Evolutionary conservation across 2,329 filamentous ascomycete genomes (phyloP).

Genomic region (Fusarium sp.): DNA sequence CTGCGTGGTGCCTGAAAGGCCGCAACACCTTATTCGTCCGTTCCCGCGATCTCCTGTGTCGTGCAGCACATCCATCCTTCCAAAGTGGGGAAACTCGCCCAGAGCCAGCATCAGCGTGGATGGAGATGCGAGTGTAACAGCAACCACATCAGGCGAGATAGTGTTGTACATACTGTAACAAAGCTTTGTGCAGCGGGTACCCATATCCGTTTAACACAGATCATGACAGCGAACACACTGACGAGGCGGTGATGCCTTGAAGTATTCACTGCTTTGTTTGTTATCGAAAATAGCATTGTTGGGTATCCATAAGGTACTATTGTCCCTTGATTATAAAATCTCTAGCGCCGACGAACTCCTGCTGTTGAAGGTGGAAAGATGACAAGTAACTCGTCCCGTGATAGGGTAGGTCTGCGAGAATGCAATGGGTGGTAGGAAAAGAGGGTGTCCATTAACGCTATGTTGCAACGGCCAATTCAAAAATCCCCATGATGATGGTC

Average conservation of each 20-base stretch:
- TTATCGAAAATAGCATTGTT: conserved; percentile 2
- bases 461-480: conserved; percentile 21
- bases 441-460: conserved; percentile 22
- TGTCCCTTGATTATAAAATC: neutral
- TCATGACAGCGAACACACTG: neutral
- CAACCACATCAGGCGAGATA: conserved; percentile 29
- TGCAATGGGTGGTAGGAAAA: neutral
- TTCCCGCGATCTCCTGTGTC: conserved; percentile 45
- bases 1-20: conserved; percentile 37
- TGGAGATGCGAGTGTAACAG: conserved; percentile 30
- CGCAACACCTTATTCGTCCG: conserved; percentile 39
- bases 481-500: conserved; percentile 37
- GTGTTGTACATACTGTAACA: conserved; percentile 17
- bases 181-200: neutral
- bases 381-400: conserved; percentile 10
- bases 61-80: conserved; percentile 41
- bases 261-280: neutral
- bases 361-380: conserved; percentile 20
- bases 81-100: conserved; percentile 16
- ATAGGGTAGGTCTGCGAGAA: conserved; percentile 16
- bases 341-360: conserved; percentile 11
- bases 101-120: conserved; percentile 26
- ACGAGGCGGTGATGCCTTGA: neutral
- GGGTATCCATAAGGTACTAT: conserved; percentile 20
- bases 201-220: neutral